These are phyloP conservation scores for Cytospora schulzeri DNA, from an alignment of 2,329 filamentous ascomycete genomes.

Conservation along the genomic window DNA sequence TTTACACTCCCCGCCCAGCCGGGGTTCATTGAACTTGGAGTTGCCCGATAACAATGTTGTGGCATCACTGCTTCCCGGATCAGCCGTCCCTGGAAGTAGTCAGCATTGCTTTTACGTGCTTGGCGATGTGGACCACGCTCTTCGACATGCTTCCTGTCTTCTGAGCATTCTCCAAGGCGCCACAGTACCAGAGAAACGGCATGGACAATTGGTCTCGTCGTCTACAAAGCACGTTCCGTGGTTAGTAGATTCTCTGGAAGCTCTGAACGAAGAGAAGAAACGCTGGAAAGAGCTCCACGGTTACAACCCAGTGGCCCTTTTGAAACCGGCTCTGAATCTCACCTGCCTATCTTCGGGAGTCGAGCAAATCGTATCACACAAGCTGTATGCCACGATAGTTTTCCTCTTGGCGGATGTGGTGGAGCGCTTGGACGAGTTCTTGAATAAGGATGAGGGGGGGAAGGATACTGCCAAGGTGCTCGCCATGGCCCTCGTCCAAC, in stretches of 20 bases:
- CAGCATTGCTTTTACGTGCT: conserved; percentile 46
- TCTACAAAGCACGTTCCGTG: conserved; percentile 48
- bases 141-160: conserved; percentile 50
- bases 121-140: conserved; percentile 44
- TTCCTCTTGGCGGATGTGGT: conserved; percentile 32
- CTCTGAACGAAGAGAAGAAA: conserved; percentile 44
- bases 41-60: conserved; percentile 43
- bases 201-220: conserved; percentile 37
- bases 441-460: conserved; percentile 29
- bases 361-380: conserved; percentile 30
- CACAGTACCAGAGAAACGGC: conserved; percentile 39
- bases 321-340: conserved; percentile 40
- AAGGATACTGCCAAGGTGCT: conserved; percentile 26
- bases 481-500: conserved; percentile 32
- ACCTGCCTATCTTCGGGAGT: conserved; percentile 16
- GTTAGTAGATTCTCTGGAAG: conserved; percentile 52
- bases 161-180: conserved; percentile 47
- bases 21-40: conserved; percentile 31
- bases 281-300: conserved; percentile 39
- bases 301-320: conserved; percentile 38
- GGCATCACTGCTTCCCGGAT: conserved; percentile 36
- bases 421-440: conserved; percentile 25
- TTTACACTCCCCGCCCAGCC: background rate
- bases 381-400: conserved; percentile 34
- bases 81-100: conserved; percentile 29